A percentile compares a stretch with the other conserved stretches of the same genome.
phyloP scores from a whole-genome alignment of 2,329 filamentous ascomycete species.

The Aspergillus chevalieri region DNA sequence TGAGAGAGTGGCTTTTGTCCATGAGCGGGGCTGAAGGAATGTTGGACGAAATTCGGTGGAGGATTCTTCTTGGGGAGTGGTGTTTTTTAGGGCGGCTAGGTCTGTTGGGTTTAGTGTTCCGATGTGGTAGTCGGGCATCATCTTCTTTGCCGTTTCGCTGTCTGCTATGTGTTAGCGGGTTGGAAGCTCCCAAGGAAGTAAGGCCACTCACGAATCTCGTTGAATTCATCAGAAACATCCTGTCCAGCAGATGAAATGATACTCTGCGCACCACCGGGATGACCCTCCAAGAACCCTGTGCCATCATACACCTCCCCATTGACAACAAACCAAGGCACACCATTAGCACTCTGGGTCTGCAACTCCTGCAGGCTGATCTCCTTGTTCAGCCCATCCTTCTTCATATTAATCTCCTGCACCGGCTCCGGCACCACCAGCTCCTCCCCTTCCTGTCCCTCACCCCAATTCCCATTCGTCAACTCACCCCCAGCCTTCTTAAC shows the following conservation, averaged over 20 bases:
- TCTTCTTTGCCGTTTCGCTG: slow-evolving; percentile 82
- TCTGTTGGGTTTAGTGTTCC: slow-evolving; percentile 64
- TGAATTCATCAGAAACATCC: slow-evolving; percentile 81
- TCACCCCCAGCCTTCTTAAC: slow-evolving; percentile 79
- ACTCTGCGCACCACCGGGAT: slow-evolving; percentile 80
- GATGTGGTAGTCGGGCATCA: slow-evolving; percentile 83
- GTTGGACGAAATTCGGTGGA: slow-evolving; percentile 44
- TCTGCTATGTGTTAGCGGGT: slow-evolving; percentile 47
- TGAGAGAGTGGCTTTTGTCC: slow-evolving; percentile 68
- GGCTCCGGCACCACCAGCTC: slow-evolving; percentile 43
- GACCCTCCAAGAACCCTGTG: slow-evolving; percentile 68
- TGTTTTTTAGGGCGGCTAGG: slow-evolving; percentile 48
- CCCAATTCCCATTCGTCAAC: slow-evolving; percentile 76
- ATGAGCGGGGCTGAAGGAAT: slow-evolving; percentile 67
- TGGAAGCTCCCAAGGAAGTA: neutral
- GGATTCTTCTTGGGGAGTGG: slow-evolving; percentile 31
- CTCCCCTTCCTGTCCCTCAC: slow-evolving; percentile 58
- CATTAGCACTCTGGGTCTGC: slow-evolving; percentile 57
- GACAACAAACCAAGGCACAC: slow-evolving; percentile 78
- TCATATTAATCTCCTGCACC: slow-evolving; percentile 68
- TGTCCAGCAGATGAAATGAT: slow-evolving; percentile 76
- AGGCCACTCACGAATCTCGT: slow-evolving; percentile 68
- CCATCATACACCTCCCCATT: slow-evolving; percentile 87
- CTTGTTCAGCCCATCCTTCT: slow-evolving; percentile 58
- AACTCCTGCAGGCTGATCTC: slow-evolving; percentile 67